Evolutionary conservation across 2,329 filamentous ascomycete species (phyloP), one percentile per base, ranked within the genome.

Genomic region (Phoma sp.): DNA sequence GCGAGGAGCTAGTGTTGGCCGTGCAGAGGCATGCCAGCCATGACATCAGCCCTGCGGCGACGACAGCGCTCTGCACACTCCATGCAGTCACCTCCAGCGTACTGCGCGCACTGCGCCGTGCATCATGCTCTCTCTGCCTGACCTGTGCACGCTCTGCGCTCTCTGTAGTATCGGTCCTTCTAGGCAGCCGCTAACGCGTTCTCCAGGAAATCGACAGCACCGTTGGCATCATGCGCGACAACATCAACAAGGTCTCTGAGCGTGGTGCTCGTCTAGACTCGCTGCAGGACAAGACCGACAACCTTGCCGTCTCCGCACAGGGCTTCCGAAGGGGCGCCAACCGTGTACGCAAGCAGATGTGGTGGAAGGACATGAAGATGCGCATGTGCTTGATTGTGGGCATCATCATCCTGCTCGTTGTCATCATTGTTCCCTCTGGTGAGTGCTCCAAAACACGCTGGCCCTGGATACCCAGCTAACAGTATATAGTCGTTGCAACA

Each of bases 291-390:
- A 96, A 96, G 85, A 97, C 91, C 63, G 79, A 97, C 81, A 96
- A 96, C 79, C 84, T 99, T 65, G 93, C 93, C 56, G 87, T 89
- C 60, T 96, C 93, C 29, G 93, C 95, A 55, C 92, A 96, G 77
- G 92, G 92, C 60, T 99, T 99, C 86, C 91, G 93, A 71, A 89
- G 93, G 65, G 93, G 95, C 62, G 95, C 96, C 78, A 99, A 98
- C 83, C 84, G 92, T 69, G 93, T 99, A 67, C 88, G 95, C 77
- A 81, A 81, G 78, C 88, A 96, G 79, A 98, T 98, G 93, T 98
- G 93, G 93, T 98, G 93, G 93, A 98, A 98, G 85, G 93, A 98
- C 74, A 96, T 97, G 92, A 98, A 98, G 87, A 99, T 99, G 95
- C 88, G 95, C 77, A 95, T 97, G 83, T 98, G 93, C 80, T 83